Percentiles rank a stretch among this genome's conserved stretches.
Evolutionary conservation across 208 protist genomes (phyloP).

Genomic region (Leishmania gerbilli): DNA sequence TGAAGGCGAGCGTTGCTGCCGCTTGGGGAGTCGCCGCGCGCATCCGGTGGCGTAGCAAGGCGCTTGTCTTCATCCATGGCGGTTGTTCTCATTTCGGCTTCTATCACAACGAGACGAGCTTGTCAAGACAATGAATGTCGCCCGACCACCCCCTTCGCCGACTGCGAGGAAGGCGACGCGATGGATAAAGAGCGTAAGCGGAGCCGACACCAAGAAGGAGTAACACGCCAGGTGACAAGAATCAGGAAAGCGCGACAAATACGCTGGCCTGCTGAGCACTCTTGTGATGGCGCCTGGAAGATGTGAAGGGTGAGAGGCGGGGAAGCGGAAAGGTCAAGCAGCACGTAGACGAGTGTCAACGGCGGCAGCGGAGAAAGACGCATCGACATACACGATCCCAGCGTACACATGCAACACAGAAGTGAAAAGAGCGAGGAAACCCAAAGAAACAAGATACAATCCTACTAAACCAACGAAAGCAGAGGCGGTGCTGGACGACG

Average conservation of each 20-base stretch:
- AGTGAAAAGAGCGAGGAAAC: neutral
- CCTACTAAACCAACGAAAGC: neutral
- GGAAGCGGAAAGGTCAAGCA: neutral
- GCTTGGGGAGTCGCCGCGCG: neutral
- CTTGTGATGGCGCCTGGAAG: neutral
- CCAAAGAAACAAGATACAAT: too few species aligned
- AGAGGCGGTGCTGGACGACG: neutral
- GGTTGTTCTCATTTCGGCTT: neutral
- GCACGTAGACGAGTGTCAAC: neutral
- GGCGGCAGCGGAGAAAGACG: neutral
- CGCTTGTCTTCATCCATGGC: neutral
- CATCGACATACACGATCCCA: neutral
- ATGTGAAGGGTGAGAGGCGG: neutral
- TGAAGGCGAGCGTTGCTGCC: neutral
- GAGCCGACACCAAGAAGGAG: neutral
- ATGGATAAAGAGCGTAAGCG: neutral
- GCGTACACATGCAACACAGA: neutral
- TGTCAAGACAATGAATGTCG: neutral
- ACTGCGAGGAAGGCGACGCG: neutral
- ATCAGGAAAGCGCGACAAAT: too few species aligned
- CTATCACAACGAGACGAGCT: neutral
- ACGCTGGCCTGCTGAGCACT: neutral
- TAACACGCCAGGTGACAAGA: neutral
- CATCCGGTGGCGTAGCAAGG: neutral
- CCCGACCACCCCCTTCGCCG: neutral